Percentiles rank a stretch among this genome's conserved stretches.
These are phyloP conservation scores for Hypoxylon trugodes DNA, from an alignment of 495 filamentous ascomycete species.

Conservation along the genomic window DNA sequence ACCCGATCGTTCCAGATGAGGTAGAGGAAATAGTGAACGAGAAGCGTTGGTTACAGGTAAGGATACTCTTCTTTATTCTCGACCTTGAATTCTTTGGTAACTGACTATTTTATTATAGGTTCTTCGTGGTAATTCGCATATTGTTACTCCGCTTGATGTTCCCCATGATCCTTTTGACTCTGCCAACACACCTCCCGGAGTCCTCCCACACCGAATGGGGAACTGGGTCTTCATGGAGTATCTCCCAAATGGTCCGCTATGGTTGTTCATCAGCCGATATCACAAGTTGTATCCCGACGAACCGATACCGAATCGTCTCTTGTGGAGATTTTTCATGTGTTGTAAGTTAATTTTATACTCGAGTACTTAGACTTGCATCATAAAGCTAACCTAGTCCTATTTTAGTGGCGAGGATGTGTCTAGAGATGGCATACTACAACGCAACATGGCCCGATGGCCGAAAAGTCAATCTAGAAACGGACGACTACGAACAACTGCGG, in stretches of 20 bases:
- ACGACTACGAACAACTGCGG: background rate
- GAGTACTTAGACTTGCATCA: background rate
- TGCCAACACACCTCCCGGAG: background rate
- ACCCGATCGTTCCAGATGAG: background rate
- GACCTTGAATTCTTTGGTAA: background rate
- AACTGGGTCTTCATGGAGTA: constrained; percentile 21
- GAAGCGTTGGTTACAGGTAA: constrained; percentile 6
- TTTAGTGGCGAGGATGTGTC: background rate
- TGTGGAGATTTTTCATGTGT: constrained; percentile 28
- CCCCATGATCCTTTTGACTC: constrained; percentile 12
- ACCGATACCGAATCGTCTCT: constrained; percentile 1
- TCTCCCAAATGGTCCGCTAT: constrained; percentile 7
- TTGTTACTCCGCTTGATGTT: constrained; percentile 4
- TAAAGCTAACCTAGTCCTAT: background rate
- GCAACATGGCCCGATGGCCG: background rate
- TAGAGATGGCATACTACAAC: constrained; percentile 26
- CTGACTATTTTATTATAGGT: constrained; percentile 3
- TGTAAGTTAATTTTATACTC: constrained; percentile 7
- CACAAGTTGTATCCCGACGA: background rate
- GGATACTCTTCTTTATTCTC: background rate
- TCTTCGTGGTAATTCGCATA: constrained; percentile 10
- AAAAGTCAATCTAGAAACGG: background rate
- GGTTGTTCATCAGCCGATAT: background rate
- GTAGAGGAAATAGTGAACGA: background rate
- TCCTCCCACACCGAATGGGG: constrained; percentile 14